Evolutionary conservation across 768 basidiomycete genomes (phyloP).

Genomic region (Calvatia gigantea): DNA sequence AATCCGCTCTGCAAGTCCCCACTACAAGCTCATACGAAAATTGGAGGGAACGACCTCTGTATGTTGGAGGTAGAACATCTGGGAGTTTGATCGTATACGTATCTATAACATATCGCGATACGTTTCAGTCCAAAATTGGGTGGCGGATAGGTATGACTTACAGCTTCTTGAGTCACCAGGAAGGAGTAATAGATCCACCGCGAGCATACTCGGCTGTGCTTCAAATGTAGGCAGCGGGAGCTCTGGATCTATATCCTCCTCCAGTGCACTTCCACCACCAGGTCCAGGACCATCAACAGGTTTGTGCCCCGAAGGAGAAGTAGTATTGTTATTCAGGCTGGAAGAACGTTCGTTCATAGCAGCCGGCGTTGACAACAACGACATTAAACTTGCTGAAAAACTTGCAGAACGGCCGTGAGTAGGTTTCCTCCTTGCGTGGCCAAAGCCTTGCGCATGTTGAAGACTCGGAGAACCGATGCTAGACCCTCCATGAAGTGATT

Average conservation of each 20-base stretch:
- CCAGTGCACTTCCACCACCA: conserved; percentile 13
- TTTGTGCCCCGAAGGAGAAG: background rate
- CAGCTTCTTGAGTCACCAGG: conserved; percentile 88
- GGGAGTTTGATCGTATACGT: conserved; percentile 79
- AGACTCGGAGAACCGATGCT: background rate
- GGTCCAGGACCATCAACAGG: background rate
- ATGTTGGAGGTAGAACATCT: conserved; percentile 83
- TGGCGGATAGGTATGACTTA: conserved; percentile 36
- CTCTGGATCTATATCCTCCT: conserved; percentile 49
- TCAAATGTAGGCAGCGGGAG: conserved; percentile 80
- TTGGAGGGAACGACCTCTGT: conserved; percentile 74
- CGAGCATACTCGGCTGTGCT: conserved; percentile 82
- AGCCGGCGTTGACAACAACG: conserved; percentile 3
- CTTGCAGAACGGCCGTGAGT: conserved; percentile 5
- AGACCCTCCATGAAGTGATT: conserved; percentile 26
- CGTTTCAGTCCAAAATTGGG: background rate
- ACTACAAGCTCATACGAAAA: conserved; percentile 92
- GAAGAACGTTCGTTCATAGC: background rate
- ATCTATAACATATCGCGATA: conserved; percentile 43
- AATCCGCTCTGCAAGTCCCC: conserved; percentile 72
- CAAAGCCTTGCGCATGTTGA: background rate
- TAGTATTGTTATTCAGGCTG: background rate
- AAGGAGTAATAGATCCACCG: conserved; percentile 75
- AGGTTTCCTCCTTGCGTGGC: background rate
- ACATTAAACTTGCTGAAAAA: conserved; percentile 12